phyloP scores from a whole-genome alignment of 1,139 yeast genomes.

The Hyphopichia fennica region DNA sequence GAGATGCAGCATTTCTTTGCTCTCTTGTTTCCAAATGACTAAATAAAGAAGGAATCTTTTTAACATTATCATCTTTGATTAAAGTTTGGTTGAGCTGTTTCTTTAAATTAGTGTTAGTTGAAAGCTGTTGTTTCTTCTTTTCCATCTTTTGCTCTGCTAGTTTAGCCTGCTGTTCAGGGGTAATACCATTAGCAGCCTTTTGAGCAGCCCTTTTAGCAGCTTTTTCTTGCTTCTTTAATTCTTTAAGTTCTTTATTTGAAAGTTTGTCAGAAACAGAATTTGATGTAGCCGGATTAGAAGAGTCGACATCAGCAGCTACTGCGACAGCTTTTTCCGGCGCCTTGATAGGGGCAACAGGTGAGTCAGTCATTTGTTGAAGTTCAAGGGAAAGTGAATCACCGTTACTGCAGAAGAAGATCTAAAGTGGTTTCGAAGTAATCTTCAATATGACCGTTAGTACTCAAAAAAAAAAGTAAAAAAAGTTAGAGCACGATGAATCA shows the following conservation, averaged over 20 bases:
- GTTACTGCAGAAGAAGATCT: too few species aligned
- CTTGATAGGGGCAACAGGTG: neutral
- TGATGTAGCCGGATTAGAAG: conserved; percentile 7
- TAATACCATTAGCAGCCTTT: conserved; percentile 54
- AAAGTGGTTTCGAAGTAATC: too few species aligned
- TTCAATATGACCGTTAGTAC: too few species aligned
- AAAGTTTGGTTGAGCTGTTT: conserved; percentile 57
- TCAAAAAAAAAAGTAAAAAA: too few species aligned
- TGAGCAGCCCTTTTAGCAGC: conserved; percentile 83
- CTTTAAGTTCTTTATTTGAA: conserved; percentile 82
- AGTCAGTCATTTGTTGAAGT: too few species aligned
- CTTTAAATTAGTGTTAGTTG: conserved; percentile 51
- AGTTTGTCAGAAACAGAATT: conserved; percentile 28
- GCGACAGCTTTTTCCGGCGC: conserved; percentile 6
- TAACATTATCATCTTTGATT: conserved; percentile 38
- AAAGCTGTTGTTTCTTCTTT: conserved; percentile 33
- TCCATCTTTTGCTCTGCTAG: conserved; percentile 43
- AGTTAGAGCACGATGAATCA: too few species aligned
- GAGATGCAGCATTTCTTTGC: conserved; percentile 69
- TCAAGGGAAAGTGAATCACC: too few species aligned
- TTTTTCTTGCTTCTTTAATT: conserved; percentile 82
- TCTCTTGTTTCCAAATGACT: conserved; percentile 86
- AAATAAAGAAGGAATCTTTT: conserved; percentile 64
- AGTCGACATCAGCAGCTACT: conserved; percentile 7
- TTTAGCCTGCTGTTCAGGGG: conserved; percentile 43